Conservation (phyloP, 2,329 filamentous ascomycete species). For the Aspergillus ochraceoroseus region DNA sequence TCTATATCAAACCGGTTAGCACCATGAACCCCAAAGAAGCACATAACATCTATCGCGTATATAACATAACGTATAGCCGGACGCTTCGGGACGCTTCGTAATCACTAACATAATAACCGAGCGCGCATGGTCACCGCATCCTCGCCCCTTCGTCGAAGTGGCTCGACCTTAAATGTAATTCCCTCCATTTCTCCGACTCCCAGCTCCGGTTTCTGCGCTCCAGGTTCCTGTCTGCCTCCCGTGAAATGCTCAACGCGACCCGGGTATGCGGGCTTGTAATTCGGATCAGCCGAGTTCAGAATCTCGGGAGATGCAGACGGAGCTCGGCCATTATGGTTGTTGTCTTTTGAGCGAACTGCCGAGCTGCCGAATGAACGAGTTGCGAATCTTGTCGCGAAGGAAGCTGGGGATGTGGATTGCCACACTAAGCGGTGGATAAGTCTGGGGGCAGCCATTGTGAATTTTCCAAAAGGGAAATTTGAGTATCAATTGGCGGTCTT, state of each 20-base stretch:
- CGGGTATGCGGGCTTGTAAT: constrained; percentile 54
- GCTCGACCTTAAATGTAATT: constrained; percentile 80
- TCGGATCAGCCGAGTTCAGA: constrained; percentile 52
- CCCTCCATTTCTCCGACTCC: constrained; percentile 83
- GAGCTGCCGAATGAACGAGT: constrained; percentile 32
- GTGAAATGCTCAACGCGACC: constrained; percentile 63
- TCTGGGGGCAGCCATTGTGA: constrained; percentile 46
- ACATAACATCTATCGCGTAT: too few relatives aligned
- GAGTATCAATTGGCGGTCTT: neutral
- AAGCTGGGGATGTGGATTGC: constrained; percentile 28
- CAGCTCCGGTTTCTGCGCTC: constrained; percentile 59
- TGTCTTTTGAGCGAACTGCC: constrained; percentile 30
- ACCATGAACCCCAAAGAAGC: too few relatives aligned
- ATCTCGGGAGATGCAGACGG: constrained; percentile 58
- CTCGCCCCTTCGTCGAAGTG: constrained; percentile 78
- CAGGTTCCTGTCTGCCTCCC: constrained; percentile 55
- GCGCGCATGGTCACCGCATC: constrained; percentile 81
- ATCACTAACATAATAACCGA: constrained; percentile 61
- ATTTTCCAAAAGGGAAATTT: neutral
- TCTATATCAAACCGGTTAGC: constrained; percentile 51
- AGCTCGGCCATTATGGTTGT: constrained; percentile 49
- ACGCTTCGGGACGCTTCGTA: too few relatives aligned
- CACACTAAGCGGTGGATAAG: constrained; percentile 45
- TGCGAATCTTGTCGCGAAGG: constrained; percentile 26
- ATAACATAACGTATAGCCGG: too few relatives aligned